Percentiles rank a stretch among this genome's conserved stretches.
These are phyloP conservation scores for Selaginella tamariscina DNA, from an alignment of 75 land plant species.

Conservation along the genomic window DNA sequence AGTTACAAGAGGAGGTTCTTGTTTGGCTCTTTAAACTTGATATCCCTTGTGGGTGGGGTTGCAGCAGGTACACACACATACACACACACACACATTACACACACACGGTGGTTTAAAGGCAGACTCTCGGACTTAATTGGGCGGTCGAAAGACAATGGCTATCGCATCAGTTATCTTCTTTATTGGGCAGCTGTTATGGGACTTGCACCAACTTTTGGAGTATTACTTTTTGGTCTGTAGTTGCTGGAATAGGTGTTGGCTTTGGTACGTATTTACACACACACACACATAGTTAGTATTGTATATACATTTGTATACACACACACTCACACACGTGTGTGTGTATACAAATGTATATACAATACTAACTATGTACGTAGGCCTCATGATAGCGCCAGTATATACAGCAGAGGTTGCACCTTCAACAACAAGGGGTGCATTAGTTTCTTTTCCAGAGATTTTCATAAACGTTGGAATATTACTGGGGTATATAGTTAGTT, in stretches of 20 bases:
- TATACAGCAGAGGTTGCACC: constrained; percentile 4
- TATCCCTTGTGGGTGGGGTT: too few species aligned
- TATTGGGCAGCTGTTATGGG: constrained; percentile 48
- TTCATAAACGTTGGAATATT: constrained; percentile 3
- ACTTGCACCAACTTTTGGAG: constrained; percentile 30
- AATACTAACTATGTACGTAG: too few species aligned
- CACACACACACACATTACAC: too few species aligned
- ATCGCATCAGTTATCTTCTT: constrained; percentile 43
- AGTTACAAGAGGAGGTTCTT: too few species aligned
- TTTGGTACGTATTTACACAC: too few species aligned
- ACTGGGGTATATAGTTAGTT: constrained; percentile 6
- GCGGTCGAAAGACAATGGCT: constrained; percentile 47
- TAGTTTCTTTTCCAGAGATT: constrained; percentile 10
- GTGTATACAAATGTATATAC: too few species aligned
- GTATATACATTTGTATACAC: too few species aligned
- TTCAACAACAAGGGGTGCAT: background rate
- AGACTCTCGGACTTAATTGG: constrained; percentile 17
- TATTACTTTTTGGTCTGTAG: constrained; percentile 37
- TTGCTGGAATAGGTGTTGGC: constrained; percentile 58
- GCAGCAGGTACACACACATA: too few species aligned
- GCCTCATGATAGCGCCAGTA: constrained; percentile 7
- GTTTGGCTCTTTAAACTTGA: too few species aligned
- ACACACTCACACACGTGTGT: too few species aligned
- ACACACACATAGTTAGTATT: too few species aligned
- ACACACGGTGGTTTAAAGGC: too few species aligned